Conservation (phyloP, 2,329 filamentous ascomycete genomes). For the Eutypa lata region DNA sequence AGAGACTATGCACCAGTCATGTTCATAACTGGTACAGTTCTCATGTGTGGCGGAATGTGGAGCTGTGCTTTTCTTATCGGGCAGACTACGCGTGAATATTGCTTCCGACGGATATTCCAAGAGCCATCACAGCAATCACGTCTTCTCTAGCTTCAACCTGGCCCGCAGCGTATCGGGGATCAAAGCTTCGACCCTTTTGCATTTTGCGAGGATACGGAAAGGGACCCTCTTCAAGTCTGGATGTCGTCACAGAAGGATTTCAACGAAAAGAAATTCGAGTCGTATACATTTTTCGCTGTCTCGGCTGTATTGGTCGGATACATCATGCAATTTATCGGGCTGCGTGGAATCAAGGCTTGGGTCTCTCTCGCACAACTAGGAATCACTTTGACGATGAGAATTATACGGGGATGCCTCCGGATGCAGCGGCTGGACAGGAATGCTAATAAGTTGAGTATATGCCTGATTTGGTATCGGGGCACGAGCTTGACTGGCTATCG, state of each 20-base stretch:
- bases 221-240: constrained; percentile 3
- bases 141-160: constrained; percentile 19
- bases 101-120: not conserved
- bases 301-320: constrained; percentile 7
- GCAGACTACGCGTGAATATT: constrained; percentile 12
- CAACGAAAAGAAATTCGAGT: not conserved
- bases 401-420: constrained; percentile 12
- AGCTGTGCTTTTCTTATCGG: constrained; percentile 18
- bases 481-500: constrained; percentile 23
- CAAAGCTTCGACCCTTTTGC: constrained; percentile 21
- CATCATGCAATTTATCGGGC: constrained; percentile 18
- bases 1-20: constrained; percentile 13
- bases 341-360: constrained; percentile 16
- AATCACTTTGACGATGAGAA: constrained; percentile 15
- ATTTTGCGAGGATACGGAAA: constrained; percentile 9
- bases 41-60: constrained; percentile 18
- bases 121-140: not conserved
- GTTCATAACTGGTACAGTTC: constrained; percentile 17
- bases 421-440: constrained; percentile 11
- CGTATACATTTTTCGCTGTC: constrained; percentile 4
- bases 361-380: constrained; percentile 17
- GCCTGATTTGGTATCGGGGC: constrained; percentile 9
- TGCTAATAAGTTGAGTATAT: constrained; percentile 11
- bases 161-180: constrained; percentile 16
- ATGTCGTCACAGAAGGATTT: constrained; percentile 8